Evolutionary conservation across 225 moss, liverwort and hornwort genomes (phyloP).

Genomic region (Bryum argenteum): DNA sequence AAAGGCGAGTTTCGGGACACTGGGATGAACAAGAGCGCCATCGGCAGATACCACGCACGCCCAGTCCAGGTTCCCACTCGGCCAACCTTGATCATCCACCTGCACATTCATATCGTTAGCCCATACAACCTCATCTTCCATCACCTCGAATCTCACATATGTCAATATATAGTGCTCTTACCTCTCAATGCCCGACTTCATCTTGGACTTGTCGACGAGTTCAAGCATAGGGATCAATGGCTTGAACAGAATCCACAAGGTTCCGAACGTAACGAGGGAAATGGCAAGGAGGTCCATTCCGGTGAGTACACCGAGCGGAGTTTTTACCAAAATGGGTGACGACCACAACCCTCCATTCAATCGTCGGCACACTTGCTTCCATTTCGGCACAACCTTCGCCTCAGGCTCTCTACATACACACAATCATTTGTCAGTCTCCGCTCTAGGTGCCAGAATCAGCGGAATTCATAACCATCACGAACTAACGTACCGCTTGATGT

Average conservation of each 20-base stretch:
- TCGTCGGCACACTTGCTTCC: constrained; percentile 39
- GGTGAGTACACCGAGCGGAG: constrained; percentile 54
- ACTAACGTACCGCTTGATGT: constrained; percentile 26
- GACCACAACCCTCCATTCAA: constrained; percentile 37
- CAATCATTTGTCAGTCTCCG: neutral
- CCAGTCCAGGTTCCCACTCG: constrained; percentile 68
- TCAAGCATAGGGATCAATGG: constrained; percentile 47
- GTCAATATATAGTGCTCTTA: neutral
- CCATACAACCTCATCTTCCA: no score
- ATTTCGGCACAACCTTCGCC: constrained; percentile 36
- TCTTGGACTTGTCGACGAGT: constrained; percentile 29
- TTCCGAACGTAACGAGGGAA: constrained; percentile 40
- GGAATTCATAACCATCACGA: no score
- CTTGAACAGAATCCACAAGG: constrained; percentile 60
- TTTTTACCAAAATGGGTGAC: constrained; percentile 48
- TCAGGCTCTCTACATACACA: constrained; percentile 25
- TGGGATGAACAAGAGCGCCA: constrained; percentile 65
- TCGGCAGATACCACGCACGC: constrained; percentile 55
- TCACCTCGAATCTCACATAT: no score
- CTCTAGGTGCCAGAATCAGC: neutral
- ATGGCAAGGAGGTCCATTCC: constrained; percentile 47
- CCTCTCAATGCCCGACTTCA: constrained; percentile 43
- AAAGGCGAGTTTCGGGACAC: constrained; percentile 62
- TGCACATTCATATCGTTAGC: neutral
- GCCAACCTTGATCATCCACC: constrained; percentile 64